These are phyloP conservation scores for Ophiostoma sp. DNA, from an alignment of 2,329 filamentous ascomycete genomes.

Conservation along the genomic window DNA sequence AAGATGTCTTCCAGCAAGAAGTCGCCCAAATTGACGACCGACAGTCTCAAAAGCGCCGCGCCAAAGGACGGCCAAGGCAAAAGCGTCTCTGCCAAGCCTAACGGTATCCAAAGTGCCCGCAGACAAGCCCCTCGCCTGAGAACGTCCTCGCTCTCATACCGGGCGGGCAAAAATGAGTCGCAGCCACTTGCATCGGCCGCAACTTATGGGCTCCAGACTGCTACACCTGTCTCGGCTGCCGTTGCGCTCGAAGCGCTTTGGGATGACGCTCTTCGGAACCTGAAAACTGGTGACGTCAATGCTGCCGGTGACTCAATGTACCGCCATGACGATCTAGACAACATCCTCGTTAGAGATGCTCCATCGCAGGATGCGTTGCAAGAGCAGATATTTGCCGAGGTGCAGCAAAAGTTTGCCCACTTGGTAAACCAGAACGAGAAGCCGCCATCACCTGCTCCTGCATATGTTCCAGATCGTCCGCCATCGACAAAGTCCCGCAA, in stretches of 20 bases:
- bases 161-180: background rate
- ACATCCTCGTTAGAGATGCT: background rate
- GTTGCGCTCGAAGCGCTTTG: background rate
- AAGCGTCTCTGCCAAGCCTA: background rate
- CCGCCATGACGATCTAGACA: background rate
- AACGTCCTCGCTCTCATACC: background rate
- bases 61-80: background rate
- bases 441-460: background rate
- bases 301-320: background rate
- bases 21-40: background rate
- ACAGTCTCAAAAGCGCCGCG: background rate
- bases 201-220: too few relatives aligned
- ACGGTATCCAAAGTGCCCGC: too few relatives aligned
- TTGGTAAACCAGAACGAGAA: background rate
- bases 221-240: too few relatives aligned
- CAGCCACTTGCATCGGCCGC: background rate
- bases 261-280: background rate
- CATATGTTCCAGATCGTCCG: conserved; percentile 29
- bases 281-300: background rate
- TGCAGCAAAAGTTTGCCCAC: background rate
- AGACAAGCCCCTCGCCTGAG: background rate
- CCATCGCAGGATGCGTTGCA: background rate
- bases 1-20: background rate
- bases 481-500: conserved; percentile 42
- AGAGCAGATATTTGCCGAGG: background rate